A percentile compares a stretch with the other conserved stretches of the same genome.
Evolutionary conservation across 2,329 filamentous ascomycete species (phyloP).

Genomic region (Proliferodiscus dingleyae): DNA sequence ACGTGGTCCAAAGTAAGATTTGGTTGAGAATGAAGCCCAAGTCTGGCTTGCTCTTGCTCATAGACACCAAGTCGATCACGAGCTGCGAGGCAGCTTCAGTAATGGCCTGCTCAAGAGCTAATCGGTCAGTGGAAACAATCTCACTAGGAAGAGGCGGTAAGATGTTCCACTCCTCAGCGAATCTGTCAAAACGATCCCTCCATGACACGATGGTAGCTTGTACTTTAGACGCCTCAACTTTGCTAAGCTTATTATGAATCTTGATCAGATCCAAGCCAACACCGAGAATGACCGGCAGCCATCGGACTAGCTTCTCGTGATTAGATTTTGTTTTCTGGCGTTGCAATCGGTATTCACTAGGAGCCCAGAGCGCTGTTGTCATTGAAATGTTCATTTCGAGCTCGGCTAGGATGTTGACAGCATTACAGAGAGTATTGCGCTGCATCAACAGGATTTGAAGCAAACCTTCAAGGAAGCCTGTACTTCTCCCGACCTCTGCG

Average conservation of each 20-base stretch:
- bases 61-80: slow-evolving; percentile 34
- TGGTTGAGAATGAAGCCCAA: slow-evolving; percentile 63
- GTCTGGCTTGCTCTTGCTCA: slow-evolving; percentile 47
- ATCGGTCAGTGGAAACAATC: slow-evolving; percentile 41
- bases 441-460: slow-evolving; percentile 62
- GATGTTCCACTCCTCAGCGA: slow-evolving; percentile 38
- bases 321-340: slow-evolving; percentile 6
- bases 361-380: slow-evolving; percentile 38
- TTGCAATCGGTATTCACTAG: slow-evolving; percentile 25
- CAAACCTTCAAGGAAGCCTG: slow-evolving; percentile 83
- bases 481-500: slow-evolving; percentile 72
- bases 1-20: slow-evolving; percentile 57
- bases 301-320: slow-evolving; percentile 38
- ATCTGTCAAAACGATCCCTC: slow-evolving; percentile 42
- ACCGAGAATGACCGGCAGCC: slow-evolving; percentile 66
- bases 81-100: slow-evolving; percentile 15
- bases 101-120: slow-evolving; percentile 18
- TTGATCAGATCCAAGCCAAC: slow-evolving; percentile 58
- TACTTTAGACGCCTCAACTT: slow-evolving; percentile 41
- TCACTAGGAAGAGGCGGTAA: slow-evolving; percentile 47
- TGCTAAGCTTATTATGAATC: slow-evolving; percentile 62
- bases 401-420: slow-evolving; percentile 9
- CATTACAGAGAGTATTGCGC: slow-evolving; percentile 35
- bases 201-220: slow-evolving; percentile 45
- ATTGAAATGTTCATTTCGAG: slow-evolving; percentile 24